Percentiles rank a stretch among this genome's conserved stretches.
phyloP scores from a whole-genome alignment of 2,329 filamentous ascomycete species.

The Botryotinia convoluta region DNA sequence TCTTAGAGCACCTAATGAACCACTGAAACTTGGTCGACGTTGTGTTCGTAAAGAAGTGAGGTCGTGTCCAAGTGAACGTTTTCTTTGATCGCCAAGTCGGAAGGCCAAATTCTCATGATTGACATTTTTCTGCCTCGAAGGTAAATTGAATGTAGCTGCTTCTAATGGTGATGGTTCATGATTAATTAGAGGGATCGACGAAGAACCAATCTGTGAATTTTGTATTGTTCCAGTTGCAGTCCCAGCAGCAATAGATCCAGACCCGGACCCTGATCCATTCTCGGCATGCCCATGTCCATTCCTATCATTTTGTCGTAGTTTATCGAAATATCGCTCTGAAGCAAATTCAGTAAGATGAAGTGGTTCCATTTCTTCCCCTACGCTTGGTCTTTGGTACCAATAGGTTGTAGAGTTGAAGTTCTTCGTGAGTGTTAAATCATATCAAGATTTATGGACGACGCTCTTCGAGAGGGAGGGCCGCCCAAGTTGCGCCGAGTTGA shows the following conservation, averaged over 20 bases:
- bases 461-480: constrained; percentile 27
- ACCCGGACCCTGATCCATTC: constrained; percentile 24
- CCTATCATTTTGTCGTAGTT: constrained; percentile 54
- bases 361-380: constrained; percentile 52
- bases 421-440: constrained; percentile 32
- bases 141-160: constrained; percentile 34
- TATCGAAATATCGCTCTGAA: constrained; percentile 62
- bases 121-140: constrained; percentile 30
- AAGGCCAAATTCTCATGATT: constrained; percentile 28
- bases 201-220: constrained; percentile 23
- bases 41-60: constrained; percentile 34
- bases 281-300: constrained; percentile 40
- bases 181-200: constrained; percentile 15
- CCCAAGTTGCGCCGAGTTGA: constrained; percentile 28
- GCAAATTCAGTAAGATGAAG: constrained; percentile 65
- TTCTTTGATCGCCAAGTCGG: constrained; percentile 36
- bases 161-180: constrained; percentile 23
- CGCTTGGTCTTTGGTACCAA: constrained; percentile 36
- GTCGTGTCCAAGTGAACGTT: constrained; percentile 38
- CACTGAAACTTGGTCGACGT: constrained; percentile 37
- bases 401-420: constrained; percentile 31
- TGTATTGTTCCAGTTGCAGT: constrained; percentile 33
- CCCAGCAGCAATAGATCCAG: neutral
- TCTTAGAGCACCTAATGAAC: constrained; percentile 36
- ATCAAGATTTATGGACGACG: constrained; percentile 30